Conservation (phyloP, 805 yeast species). For the Ogataea polymorpha region DNA sequence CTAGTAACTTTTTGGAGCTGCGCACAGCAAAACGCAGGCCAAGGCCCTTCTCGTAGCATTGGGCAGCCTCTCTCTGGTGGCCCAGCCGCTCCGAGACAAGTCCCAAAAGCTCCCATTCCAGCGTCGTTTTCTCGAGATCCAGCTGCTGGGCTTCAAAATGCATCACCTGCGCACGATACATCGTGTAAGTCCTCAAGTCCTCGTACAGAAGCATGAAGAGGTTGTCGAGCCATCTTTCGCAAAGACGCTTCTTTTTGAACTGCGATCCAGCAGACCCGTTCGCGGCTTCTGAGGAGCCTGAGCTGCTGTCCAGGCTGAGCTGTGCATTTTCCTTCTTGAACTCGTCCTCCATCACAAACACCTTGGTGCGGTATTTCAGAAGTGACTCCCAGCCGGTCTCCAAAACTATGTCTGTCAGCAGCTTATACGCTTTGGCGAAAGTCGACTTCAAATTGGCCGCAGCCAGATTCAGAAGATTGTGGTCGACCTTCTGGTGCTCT, state of each 20-base stretch:
- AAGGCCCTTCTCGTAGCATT: slow-evolving; percentile 75
- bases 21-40: slow-evolving; percentile 74
- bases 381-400: slow-evolving; percentile 72
- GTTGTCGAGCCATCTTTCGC: slow-evolving; percentile 75
- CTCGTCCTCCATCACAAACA: slow-evolving; percentile 69
- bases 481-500: slow-evolving; percentile 67
- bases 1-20: slow-evolving; percentile 71
- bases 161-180: slow-evolving; percentile 89
- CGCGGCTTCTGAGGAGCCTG: slow-evolving; percentile 6
- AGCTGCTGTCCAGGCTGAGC: slow-evolving; percentile 11
- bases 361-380: slow-evolving; percentile 54
- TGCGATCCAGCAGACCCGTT: slow-evolving; percentile 28
- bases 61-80: slow-evolving; percentile 82
- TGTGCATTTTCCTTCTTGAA: slow-evolving; percentile 38
- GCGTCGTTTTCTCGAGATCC: slow-evolving; percentile 69
- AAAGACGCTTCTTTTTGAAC: slow-evolving; percentile 60
- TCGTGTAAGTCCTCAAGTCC: slow-evolving; percentile 76
- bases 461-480: slow-evolving; percentile 57
- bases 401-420: slow-evolving; percentile 63
- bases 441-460: slow-evolving; percentile 65
- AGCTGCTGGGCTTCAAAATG: slow-evolving; percentile 88
- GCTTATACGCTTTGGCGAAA: slow-evolving; percentile 53
- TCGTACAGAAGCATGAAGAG: slow-evolving; percentile 66
- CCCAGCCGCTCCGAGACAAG: slow-evolving; percentile 79
- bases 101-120: slow-evolving; percentile 94